Conservation (phyloP, 805 yeast species). For the Starmera amethionina region DNA sequence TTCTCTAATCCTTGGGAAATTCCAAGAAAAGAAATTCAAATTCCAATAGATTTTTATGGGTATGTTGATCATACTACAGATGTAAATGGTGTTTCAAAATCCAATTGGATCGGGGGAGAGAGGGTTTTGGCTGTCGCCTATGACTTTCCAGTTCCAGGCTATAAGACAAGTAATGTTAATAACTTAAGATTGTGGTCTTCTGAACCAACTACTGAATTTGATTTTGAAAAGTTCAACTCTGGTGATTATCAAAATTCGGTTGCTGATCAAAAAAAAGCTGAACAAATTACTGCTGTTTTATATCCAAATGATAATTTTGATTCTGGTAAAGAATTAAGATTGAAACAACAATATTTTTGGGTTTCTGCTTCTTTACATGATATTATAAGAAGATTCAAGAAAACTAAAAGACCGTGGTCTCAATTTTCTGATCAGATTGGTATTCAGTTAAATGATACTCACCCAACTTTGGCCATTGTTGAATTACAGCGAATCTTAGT, state of each 20-base stretch:
- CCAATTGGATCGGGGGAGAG: conserved; percentile 85
- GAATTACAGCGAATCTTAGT: conserved; percentile 81
- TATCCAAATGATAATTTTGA: conserved; percentile 93
- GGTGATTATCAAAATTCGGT: conserved; percentile 89
- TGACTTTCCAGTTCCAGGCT: conserved; percentile 92
- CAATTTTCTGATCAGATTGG: conserved; percentile 83
- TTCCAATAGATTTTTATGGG: conserved; percentile 88
- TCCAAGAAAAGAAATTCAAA: conserved; percentile 74
- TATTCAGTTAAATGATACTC: conserved; percentile 90
- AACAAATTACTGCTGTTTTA: conserved; percentile 83
- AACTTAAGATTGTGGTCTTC: conserved; percentile 88
- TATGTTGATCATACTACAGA: conserved; percentile 36
- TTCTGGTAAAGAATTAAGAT: conserved; percentile 81
- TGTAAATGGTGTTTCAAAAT: conserved; percentile 41
- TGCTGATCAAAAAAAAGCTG: conserved; percentile 77
- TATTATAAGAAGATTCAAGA: conserved; percentile 82
- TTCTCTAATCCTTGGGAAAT: conserved; percentile 92
- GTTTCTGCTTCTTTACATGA: conserved; percentile 90
- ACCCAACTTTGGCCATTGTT: conserved; percentile 85
- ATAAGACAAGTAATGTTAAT: conserved; percentile 71
- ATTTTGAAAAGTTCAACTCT: conserved; percentile 79
- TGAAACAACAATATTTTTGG: conserved; percentile 96
- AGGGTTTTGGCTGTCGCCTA: conserved; percentile 82
- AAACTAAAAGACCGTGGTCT: conserved; percentile 64
- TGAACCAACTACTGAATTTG: conserved; percentile 84